Evolutionary conservation across 257 asterid genomes (phyloP), one percentile per base, ranked within the genome.

Genomic region (Ballota nigra): DNA sequence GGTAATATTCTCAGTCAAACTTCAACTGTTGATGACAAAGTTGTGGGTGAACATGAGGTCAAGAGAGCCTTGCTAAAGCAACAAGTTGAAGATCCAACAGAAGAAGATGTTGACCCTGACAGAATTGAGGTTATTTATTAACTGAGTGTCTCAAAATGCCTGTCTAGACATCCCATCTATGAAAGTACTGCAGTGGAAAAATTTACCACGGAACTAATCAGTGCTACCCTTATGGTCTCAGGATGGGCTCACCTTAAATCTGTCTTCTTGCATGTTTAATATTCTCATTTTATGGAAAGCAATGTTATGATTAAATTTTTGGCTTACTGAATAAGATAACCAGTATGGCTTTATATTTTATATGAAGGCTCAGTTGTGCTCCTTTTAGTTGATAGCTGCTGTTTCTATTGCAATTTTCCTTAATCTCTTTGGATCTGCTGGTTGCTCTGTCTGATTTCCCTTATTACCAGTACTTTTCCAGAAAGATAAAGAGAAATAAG

Each of bases 111-210:
- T 70, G 97, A 91, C 78, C 93, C 86, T 62, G 98, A 94, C 74
- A 84, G 98, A 87, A 79, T 89, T 65, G 97, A 91, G 99, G 99
- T 94, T 68, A 70, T 68, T 57, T 82, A 47, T 74, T 20, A 45
- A 15, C 56, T 64, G 9, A 4, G 34, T 65, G 53, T 63, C 56
- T 29, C 41, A 19, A 18, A 63, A 24, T 63, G 57, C 11, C 24
- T 31, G 70, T 51, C 43, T 59, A 43, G 36, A 55, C 33, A 70
- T 70, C 33, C 49, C 16, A 55, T 56, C 13, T 10, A 55, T 53
- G 47, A 51, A 31, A 68, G 66, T 1, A 45, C 31, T 33, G 28
- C 57, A 56, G 66, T 47, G 51, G 64, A 23, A 68, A 22, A 45
- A 26, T 29, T 13, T 23, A 26, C 47, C 68, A 49, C 24, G 26